Conservation (phyloP, 495 filamentous ascomycete genomes). For the Talaromyces borbonicus region DNA sequence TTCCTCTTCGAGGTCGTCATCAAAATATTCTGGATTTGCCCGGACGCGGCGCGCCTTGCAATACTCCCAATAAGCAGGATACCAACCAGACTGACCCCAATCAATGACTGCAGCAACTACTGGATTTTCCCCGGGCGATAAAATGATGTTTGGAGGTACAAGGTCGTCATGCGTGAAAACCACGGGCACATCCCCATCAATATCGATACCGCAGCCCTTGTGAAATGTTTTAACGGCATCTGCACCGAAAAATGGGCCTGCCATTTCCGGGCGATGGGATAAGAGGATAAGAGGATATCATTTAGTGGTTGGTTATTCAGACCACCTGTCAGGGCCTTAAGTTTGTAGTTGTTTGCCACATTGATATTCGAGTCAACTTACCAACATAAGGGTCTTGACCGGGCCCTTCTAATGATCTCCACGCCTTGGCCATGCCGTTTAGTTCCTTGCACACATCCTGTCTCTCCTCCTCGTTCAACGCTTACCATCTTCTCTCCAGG, state of each 20-base stretch:
- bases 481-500: constrained; percentile 27
- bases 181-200: constrained; percentile 10
- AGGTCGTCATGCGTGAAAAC: constrained; percentile 32
- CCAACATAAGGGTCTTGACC: constrained; percentile 24
- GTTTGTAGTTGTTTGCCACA: constrained; percentile 4
- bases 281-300: constrained; percentile 16
- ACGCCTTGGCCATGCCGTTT: constrained; percentile 17
- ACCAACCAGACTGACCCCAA: constrained; percentile 35
- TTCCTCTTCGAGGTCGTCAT: constrained; percentile 13
- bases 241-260: constrained; percentile 16
- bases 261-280: constrained; percentile 6
- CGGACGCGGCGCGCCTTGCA: constrained; percentile 22
- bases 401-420: constrained; percentile 19
- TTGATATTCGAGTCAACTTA: constrained; percentile 14
- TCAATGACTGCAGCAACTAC: constrained; percentile 27
- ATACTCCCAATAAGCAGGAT: constrained; percentile 38
- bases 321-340: constrained; percentile 12
- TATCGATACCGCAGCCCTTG: constrained; percentile 16
- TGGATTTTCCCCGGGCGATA: constrained; percentile 19
- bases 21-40: constrained; percentile 12
- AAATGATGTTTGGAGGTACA: constrained; percentile 26
- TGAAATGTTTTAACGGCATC: constrained; percentile 18
- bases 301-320: constrained; percentile 16
- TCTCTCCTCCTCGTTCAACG: constrained; percentile 24
- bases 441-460: constrained; percentile 30